Evolutionary conservation across 2,329 filamentous ascomycete genomes (phyloP).

Genomic region (Pseudopyricularia cyperi): DNA sequence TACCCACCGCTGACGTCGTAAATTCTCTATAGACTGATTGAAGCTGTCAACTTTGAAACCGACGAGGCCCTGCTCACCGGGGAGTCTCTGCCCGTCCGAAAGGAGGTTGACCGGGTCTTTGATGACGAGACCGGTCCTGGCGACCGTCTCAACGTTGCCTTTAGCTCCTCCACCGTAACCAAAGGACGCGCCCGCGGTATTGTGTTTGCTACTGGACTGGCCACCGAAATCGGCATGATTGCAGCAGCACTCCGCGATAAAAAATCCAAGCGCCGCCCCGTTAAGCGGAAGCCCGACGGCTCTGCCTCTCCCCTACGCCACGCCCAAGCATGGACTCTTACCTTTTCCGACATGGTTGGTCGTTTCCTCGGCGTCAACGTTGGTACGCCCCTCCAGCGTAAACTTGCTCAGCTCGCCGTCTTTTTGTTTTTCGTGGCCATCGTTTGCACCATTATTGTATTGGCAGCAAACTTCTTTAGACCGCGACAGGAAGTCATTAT

Average conservation of each 20-base stretch:
- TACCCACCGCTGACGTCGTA: not conserved
- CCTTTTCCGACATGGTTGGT: conserved; percentile 40
- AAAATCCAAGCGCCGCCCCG: conserved; percentile 28
- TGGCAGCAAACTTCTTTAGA: conserved; percentile 43
- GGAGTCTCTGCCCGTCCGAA: conserved; percentile 45
- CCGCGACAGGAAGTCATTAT: conserved; percentile 44
- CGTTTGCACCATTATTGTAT: conserved; percentile 51
- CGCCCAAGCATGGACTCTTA: conserved; percentile 22
- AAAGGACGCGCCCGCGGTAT: conserved; percentile 47
- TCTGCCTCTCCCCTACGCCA: conserved; percentile 34
- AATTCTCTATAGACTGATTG: conserved; percentile 21
- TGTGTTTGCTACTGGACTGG: conserved; percentile 45
- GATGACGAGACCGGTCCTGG: conserved; percentile 38
- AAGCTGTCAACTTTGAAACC: conserved; percentile 41
- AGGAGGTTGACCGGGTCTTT: conserved; percentile 36
- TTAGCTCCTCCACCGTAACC: conserved; percentile 49
- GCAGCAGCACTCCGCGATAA: conserved; percentile 44
- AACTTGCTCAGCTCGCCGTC: conserved; percentile 50
- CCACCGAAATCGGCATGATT: conserved; percentile 51
- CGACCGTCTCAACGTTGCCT: conserved; percentile 48
- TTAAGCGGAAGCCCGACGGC: conserved; percentile 33
- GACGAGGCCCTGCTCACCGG: conserved; percentile 51
- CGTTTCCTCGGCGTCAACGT: conserved; percentile 50
- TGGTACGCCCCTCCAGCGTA: conserved; percentile 54
- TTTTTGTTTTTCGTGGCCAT: conserved; percentile 50